Base-by-base conservation (phyloP, 1,139 yeast species). In the Candida smagusa region DNA sequence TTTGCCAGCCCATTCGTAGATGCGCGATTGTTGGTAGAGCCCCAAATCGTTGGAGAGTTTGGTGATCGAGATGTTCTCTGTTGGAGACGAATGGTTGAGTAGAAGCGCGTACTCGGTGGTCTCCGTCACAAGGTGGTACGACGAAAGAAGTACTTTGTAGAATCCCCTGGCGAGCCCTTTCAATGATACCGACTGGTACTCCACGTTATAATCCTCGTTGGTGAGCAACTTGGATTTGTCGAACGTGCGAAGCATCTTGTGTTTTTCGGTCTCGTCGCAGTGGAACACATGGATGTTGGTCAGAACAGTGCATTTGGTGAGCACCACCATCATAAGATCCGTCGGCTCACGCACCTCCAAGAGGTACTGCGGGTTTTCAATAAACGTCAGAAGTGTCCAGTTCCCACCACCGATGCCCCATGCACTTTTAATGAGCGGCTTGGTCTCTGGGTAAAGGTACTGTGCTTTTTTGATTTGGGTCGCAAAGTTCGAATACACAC, bases 351-450 rank as follows among this genome's bases (percentile, higher is more conserved):
- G 31, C 37, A 60, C 49, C 41, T 51, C 48, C 54, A 63, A 36
- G 31, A 63, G 60, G 49, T 65, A 84, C 46, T 84, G 88, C 0
- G 95, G 95, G 47, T 85, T 86, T 28, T 63, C 56, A 26, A 74
- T 61, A 48, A 71, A 85, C 1, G 74, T 59, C 2, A 76, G 61
- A 31, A 65, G 46, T 0, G 74, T 49, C 77, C 81, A 76, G 45
- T 71, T 74, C 0, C 92, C 90, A 31, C 71, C 59, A 2, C 54
- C 49, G 9, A 59, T 61, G 6, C 12, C 12, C 90, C 92, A 84
- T 23, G 55, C 59, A 8, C 73, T 83, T 0, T 56, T 51, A 1
- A 57, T 34, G 0, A 59, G 39, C 2, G 59, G 54, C 1, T 48
- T 43, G 1, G 47, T 31, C 30, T 46, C 39, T 2, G 54, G 44